Conservation (phyloP, 352 stramenopile genomes). For the Phytophthora boehmeriae region DNA sequence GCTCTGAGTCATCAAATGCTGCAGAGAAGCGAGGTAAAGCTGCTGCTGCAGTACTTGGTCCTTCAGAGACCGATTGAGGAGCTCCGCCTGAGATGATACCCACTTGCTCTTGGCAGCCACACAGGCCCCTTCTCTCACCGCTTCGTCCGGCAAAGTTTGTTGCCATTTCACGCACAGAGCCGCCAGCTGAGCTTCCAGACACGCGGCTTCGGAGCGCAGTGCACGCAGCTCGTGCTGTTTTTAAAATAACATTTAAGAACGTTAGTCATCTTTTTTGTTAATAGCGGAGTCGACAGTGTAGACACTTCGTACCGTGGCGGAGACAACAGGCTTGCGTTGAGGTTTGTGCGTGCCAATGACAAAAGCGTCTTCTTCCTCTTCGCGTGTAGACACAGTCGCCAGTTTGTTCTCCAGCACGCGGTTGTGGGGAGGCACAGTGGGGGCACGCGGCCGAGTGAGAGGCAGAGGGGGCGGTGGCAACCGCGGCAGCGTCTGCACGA, state of each 20-base stretch:
- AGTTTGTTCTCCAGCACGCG: slow-evolving; percentile 17
- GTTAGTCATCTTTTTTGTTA: neutral
- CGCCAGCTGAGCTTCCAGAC: slow-evolving; percentile 48
- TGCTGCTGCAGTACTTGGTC: slow-evolving; percentile 69
- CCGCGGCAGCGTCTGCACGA: slow-evolving; percentile 21
- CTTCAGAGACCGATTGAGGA: slow-evolving; percentile 56
- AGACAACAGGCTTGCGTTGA: slow-evolving; percentile 35
- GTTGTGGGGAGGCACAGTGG: neutral
- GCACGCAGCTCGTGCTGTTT: slow-evolving; percentile 54
- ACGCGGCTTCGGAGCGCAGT: slow-evolving; percentile 48
- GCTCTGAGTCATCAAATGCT: slow-evolving; percentile 57
- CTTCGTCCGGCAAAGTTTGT: slow-evolving; percentile 34
- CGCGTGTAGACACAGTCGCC: neutral
- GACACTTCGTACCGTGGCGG: slow-evolving; percentile 43
- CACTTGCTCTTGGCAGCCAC: slow-evolving; percentile 61
- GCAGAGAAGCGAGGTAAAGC: slow-evolving; percentile 64
- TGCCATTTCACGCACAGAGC: slow-evolving; percentile 53
- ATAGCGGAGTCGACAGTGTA: neutral
- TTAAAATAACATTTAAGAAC: neutral
- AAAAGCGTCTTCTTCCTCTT: slow-evolving; percentile 39
- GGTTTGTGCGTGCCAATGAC: slow-evolving; percentile 37
- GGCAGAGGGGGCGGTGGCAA: slow-evolving; percentile 3
- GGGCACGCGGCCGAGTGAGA: neutral
- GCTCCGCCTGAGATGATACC: slow-evolving; percentile 50
- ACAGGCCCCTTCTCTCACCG: slow-evolving; percentile 44